These are phyloP conservation scores for Syncephalastrum contaminatum DNA, from an alignment of 371 early-diverging fungal species.

Conservation along the genomic window DNA sequence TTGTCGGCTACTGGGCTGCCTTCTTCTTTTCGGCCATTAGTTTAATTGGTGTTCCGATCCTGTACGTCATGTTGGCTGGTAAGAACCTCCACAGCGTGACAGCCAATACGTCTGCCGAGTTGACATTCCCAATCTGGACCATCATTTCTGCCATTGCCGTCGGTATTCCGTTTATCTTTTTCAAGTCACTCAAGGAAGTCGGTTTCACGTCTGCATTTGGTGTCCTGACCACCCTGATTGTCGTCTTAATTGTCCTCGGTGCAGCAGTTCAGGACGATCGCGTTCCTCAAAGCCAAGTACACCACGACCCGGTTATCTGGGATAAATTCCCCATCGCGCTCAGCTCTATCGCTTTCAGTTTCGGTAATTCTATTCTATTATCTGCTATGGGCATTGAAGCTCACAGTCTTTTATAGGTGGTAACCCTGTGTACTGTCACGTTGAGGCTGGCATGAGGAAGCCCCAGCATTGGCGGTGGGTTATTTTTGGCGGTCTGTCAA, in stretches of 20 bases:
- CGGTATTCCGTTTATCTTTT: conserved; percentile 65
- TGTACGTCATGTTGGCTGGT: conserved; percentile 75
- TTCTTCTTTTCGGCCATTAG: conserved; percentile 66
- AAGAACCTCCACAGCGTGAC: conserved; percentile 54
- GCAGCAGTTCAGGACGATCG: conserved; percentile 23
- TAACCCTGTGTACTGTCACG: conserved; percentile 54
- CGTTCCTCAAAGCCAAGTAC: conserved; percentile 5
- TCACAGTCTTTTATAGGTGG: conserved; percentile 53
- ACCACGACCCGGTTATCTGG: conserved; percentile 47
- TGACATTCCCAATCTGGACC: conserved; percentile 54
- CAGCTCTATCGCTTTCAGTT: conserved; percentile 61
- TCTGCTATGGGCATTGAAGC: conserved; percentile 7
- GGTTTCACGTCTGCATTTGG: conserved; percentile 49
- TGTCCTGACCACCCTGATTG: conserved; percentile 41
- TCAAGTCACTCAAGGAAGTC: conserved; percentile 76
- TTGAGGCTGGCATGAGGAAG: conserved; percentile 78
- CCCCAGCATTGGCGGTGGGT: conserved; percentile 77
- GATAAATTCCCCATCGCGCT: conserved; percentile 58
- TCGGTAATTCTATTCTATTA: conserved; percentile 25
- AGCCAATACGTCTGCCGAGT: conserved; percentile 28
- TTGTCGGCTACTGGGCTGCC: conserved; percentile 57
- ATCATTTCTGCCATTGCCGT: conserved; percentile 62
- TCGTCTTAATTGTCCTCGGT: conserved; percentile 38
- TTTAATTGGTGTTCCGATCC: conserved; percentile 65
- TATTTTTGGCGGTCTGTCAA: conserved; percentile 62